Percentiles rank a stretch among this genome's conserved stretches.
Conservation (phyloP, 257 asterid genomes). For the Lithospermum erythrorhizon region DNA sequence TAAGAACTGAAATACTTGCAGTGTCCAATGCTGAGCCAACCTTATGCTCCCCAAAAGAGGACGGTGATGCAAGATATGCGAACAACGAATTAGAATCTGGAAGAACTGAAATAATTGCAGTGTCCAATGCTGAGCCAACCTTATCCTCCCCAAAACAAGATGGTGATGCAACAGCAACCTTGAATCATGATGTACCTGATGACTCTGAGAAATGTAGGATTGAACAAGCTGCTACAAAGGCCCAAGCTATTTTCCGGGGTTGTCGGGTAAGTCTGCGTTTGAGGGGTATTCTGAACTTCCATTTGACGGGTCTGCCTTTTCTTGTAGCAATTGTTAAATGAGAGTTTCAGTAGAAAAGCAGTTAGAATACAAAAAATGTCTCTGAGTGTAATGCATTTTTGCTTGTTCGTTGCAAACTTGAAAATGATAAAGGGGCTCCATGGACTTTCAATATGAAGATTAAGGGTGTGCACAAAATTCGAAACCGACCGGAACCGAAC, state of each 20-base stretch:
- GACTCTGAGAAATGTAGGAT: constrained; percentile 24
- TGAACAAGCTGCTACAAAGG: constrained; percentile 44
- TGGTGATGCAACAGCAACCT: constrained; percentile 13
- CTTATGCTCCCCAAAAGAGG: constrained; percentile 20
- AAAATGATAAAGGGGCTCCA: neutral
- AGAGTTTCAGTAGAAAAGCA: neutral
- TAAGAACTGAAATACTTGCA: constrained; percentile 10
- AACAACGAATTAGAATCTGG: constrained; percentile 17
- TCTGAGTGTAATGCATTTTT: neutral
- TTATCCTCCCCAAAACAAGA: constrained; percentile 21
- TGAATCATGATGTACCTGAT: constrained; percentile 14
- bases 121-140: constrained; percentile 14
- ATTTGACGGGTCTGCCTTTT: neutral
- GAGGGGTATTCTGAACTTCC: neutral
- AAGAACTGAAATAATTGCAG: constrained; percentile 10
- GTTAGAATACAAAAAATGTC: neutral
- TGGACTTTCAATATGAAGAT: neutral
- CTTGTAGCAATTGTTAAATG: neutral
- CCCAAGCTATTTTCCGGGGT: constrained; percentile 44
- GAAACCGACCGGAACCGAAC: too few relatives aligned
- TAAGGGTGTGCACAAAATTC: too few relatives aligned
- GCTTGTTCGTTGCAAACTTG: neutral
- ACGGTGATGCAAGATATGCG: constrained; percentile 14
- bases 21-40: constrained; percentile 14
- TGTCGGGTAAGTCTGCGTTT: constrained; percentile 25